Base-by-base conservation (phyloP, 106 monocot genomes). In the Apostasia ramifera region DNA sequence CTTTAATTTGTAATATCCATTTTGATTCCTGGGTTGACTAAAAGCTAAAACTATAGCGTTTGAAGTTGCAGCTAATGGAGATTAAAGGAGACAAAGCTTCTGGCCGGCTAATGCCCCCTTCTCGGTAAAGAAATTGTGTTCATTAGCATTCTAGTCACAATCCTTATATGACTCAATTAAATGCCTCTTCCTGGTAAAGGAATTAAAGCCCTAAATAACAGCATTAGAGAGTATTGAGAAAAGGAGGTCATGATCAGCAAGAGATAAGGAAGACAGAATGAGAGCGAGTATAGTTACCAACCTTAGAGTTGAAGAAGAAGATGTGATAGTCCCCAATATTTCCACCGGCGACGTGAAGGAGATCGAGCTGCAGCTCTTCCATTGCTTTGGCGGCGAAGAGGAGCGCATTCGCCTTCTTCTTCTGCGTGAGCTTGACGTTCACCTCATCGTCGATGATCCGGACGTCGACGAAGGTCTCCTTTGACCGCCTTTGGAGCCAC, bases 271-370 rank as follows among this genome's bases (percentile, higher is more conserved):
- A 61, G 2, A 54, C n/a, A 40, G 26, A 26, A 26, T 26, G 26
- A 26, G 26, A 26, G 26, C 26, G 26, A 26, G 26, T 26, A 26
- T 26, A 26, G 26, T 26, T 8, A 69, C 66, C 26, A 53, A 94
- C 94, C 98, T 98, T 98, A 38, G 98, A 73, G 61, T 98, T 98
- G 75, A 98, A 83, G 83, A 98, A 80, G 83, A 90, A 93, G 74
- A 90, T 73, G 59, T 88, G 76, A 55, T 77, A 81, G 14, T 90
- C 87, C 47, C 93, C 98, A n/a, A 98, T 93, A 73, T 66, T 81
- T 7, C 90, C 87, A 11, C 86, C 93, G 1, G 90, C 72, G 55
- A 82, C 82, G 70, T 98, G 93, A 66, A 81, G 47, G 49, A 90
- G 78, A 15, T 93, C 85, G 6, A 98, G 85, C 9, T 79, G 81